Base-by-base conservation (phyloP, 768 basidiomycete species). In the Tremella mesenterica region DNA sequence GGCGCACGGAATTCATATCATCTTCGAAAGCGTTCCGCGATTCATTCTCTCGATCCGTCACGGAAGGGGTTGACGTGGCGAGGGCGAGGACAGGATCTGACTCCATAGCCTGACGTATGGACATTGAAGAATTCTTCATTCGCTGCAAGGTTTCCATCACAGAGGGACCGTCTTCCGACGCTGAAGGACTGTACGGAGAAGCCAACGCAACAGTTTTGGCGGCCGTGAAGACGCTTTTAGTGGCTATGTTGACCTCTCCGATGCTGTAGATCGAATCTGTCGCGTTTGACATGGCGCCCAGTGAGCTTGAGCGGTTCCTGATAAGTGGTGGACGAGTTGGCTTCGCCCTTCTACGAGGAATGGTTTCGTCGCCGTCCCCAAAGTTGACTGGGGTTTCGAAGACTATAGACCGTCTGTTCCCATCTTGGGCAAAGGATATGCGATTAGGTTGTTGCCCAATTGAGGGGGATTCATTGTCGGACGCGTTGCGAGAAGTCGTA, bases 191-290 rank as follows among this genome's bases (percentile, higher is more conserved):
- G 38, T n/a, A 5, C n/a, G n/a, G 38, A 23, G 38, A 5, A 4
- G 38, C 14, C 8, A 8, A 5, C 14, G 38, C 14, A 1, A 60
- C 26, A 18, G 48, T 31, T 21, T 27, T 36, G 18, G 59, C 59
- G 8, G 41, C 28, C 6, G 41, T 30, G 4, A 60, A 21, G 8
- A 38, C 30, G 5, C 41, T 43, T 29, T 13, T 45, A 18, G 48
- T 53, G 23, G 59, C 59, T 2, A 29, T 25, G 1, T n/a, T 25
- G 4, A 60, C 52, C 45, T 61, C 59, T 20, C 52, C 59, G 18
- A 61, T 49, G 30, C 55, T 57, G 44, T 54, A 61, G 1, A 54
- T 50, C 26, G 59, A 57, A 27, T 36, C 48, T 3, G 52, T 61
- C 2, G 53, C 43, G 31, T 36, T 23, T 16, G 59, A 56, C n/a